Percentiles rank a stretch among this genome's conserved stretches.
phyloP scores from a whole-genome alignment of 257 asterid genomes.

The Forsythia viridissima region DNA sequence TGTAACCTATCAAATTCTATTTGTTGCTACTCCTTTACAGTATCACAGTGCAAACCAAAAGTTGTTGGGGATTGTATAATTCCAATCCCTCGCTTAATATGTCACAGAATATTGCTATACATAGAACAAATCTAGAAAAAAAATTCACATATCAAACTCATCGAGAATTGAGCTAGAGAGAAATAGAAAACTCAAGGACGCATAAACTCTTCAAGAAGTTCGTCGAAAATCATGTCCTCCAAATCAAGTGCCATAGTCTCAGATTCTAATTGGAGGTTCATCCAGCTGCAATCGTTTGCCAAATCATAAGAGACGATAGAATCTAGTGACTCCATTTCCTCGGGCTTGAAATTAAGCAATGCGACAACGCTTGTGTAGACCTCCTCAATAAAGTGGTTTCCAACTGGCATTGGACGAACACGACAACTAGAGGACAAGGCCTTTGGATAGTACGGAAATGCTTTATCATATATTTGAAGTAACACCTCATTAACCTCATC shows the following conservation, averaged over 20 bases:
- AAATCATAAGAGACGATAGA: constrained; percentile 45
- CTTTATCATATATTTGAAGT: constrained; percentile 41
- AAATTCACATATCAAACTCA: neutral
- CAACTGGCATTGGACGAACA: constrained; percentile 46
- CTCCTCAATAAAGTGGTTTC: constrained; percentile 45
- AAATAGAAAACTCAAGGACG: constrained; percentile 25
- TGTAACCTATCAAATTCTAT: neutral
- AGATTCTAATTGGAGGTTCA: constrained; percentile 75
- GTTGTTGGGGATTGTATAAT: neutral
- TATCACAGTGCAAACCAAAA: neutral
- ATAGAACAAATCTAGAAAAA: constrained; percentile 7
- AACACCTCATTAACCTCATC: constrained; percentile 67
- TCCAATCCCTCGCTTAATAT: no score
- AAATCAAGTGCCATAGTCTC: constrained; percentile 61
- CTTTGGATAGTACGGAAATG: constrained; percentile 62
- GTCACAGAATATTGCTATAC: neutral
- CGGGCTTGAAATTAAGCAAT: constrained; percentile 35
- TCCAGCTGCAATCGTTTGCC: constrained; percentile 61
- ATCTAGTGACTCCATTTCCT: constrained; percentile 48
- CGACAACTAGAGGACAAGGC: constrained; percentile 55
- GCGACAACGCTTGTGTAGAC: constrained; percentile 32
- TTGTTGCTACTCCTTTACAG: neutral
- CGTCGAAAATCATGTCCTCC: constrained; percentile 64
- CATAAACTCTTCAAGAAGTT: constrained; percentile 59
- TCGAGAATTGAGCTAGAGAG: neutral